Evolutionary conservation across 192 early-diverging fungal species (phyloP).

Genomic region (Mycoemilia scoparia): DNA sequence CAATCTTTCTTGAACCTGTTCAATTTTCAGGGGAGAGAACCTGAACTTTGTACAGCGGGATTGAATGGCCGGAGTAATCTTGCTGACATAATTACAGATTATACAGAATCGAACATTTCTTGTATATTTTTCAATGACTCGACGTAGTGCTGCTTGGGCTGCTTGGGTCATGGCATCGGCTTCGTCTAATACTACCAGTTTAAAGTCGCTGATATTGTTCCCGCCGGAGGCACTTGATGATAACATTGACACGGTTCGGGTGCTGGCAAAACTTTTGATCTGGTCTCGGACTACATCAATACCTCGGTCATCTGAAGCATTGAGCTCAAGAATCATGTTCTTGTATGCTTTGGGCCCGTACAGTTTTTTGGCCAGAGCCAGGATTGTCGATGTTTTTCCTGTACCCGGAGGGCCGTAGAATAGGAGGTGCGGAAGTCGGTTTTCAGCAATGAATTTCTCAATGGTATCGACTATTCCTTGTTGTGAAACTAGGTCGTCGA

Average conservation of each 20-base stretch:
- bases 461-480: constrained; percentile 79
- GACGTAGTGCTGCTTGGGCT: constrained; percentile 81
- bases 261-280: constrained; percentile 96
- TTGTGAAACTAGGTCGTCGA: constrained; percentile 90
- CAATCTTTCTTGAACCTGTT: constrained; percentile 64
- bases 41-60: constrained; percentile 97
- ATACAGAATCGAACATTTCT: constrained; percentile 95
- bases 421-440: constrained; percentile 83
- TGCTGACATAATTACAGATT: constrained; percentile 95
- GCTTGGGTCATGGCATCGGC: constrained; percentile 89
- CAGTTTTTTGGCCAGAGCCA: constrained; percentile 77
- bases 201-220: constrained; percentile 84
- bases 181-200: constrained; percentile 94
- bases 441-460: constrained; percentile 79
- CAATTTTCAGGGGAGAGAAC: constrained; percentile 68
- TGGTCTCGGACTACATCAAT: constrained; percentile 96
- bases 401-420: constrained; percentile 98
- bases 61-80: constrained; percentile 93
- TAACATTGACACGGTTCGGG: constrained; percentile 82
- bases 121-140: constrained; percentile 98
- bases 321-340: constrained; percentile 90
- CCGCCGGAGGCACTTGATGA: too few relatives aligned
- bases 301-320: constrained; percentile 96
- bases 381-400: constrained; percentile 90
- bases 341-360: constrained; percentile 62